Base-by-base conservation (phyloP, 2,329 filamentous ascomycete species). In the Fusarium austroafricanum region DNA sequence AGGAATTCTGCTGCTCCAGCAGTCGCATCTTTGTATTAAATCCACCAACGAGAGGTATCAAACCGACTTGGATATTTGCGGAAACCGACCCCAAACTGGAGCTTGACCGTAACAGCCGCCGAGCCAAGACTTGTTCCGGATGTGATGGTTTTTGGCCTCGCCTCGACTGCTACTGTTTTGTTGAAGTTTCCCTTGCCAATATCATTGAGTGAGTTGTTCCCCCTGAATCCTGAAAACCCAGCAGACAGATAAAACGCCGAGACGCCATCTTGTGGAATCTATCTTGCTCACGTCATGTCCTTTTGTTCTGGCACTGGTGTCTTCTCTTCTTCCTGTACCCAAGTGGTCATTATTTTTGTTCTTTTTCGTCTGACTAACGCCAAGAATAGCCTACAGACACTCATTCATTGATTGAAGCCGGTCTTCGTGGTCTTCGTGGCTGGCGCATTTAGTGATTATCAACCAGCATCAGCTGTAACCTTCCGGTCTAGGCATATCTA, bases 391-490 rank as follows among this genome's bases (percentile, higher is more conserved):
- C 61, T 31, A 56, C 53, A 54, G 23, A 54, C 44, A 46, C 40
- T 33, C 28, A 63, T 52, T 38, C 10, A 29, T 29, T 29, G 46
- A 64, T 58, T 65, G 67, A 70, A 72, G 70, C 70, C 37, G 70
- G 70, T 72, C 67, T 72, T 72, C 70, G 50, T 51, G 58, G 65
- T 51, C 55, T 55, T 55, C 53, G 57, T 53, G 61, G 65, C 68
- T 52, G 29, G 29, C 26, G 29, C 11, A 11, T 65, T 31, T 31
- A 31, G 29, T 31, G 29, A 31, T 31, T 31, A 31, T 31, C 29
- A 31, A 31, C 29, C 29, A 31, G 29, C 42, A 49, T 53, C 62
- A 58, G 55, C 56, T 66, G 55, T 47, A 52, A 49, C 55, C 56
- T 61, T 54, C 58, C 58, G 52, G 56, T 61, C 38, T 11, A 15